Conservation (phyloP, 2,329 filamentous ascomycete species). For the Fusarium aywerte region DNA sequence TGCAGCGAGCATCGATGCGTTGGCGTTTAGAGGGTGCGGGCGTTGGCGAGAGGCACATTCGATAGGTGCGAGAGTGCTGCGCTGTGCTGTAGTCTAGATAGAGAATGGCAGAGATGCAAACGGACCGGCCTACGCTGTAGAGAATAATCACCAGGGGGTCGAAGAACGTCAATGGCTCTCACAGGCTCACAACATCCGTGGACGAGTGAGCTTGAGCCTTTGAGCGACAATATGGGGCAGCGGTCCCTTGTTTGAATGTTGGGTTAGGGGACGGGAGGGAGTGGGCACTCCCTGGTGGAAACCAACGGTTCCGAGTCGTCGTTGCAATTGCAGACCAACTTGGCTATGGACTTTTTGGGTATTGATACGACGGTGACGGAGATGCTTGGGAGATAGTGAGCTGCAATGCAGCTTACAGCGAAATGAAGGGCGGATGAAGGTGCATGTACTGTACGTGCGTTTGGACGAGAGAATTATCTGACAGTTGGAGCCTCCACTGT, state of each 20-base stretch:
- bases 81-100: slow-evolving; percentile 14
- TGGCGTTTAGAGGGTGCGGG: slow-evolving; percentile 54
- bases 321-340: neutral
- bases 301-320: slow-evolving; percentile 28
- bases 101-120: slow-evolving; percentile 23
- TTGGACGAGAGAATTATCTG: neutral
- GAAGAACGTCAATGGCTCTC: slow-evolving; percentile 29
- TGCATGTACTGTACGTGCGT: neutral
- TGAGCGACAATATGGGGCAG: slow-evolving; percentile 33
- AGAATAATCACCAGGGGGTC: slow-evolving; percentile 26
- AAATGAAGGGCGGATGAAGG: slow-evolving; percentile 16
- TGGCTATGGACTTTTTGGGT: slow-evolving; percentile 13
- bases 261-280: slow-evolving; percentile 32
- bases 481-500: slow-evolving; percentile 1
- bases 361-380: slow-evolving; percentile 30
- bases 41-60: slow-evolving; percentile 41
- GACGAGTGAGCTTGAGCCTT: slow-evolving; percentile 33
- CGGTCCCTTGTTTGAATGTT: slow-evolving; percentile 33
- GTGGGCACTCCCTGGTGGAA: slow-evolving; percentile 34
- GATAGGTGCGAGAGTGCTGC: slow-evolving; percentile 39
- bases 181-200: slow-evolving; percentile 36
- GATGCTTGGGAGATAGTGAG: slow-evolving; percentile 33
- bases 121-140: slow-evolving; percentile 10
- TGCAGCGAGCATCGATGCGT: slow-evolving; percentile 61
- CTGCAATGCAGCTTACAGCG: slow-evolving; percentile 25